Evolutionary conservation across 2,329 filamentous ascomycete species (phyloP), one percentile per base, ranked within the genome.

Genomic region (Microdochium bolleyi): DNA sequence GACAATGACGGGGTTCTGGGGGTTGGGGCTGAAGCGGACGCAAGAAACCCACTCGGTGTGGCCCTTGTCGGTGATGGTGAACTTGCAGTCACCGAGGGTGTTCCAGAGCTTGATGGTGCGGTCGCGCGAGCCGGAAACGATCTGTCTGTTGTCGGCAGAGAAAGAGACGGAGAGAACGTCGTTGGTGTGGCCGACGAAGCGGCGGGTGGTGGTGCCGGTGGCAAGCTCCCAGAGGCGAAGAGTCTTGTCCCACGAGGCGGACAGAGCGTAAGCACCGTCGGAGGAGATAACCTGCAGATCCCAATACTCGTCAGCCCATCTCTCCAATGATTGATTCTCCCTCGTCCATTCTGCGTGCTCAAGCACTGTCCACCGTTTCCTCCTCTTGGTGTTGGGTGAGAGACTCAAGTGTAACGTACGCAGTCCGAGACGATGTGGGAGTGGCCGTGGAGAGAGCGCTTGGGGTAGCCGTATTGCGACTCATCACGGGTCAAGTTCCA

Each of bases 351-450:
- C 24, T n/a, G 53, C 38, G 25, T 27, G 38, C 34, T 60, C 51
- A 14, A 41, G 37, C 37, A 41, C 34, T 5, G 7, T 22, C 48
- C 34, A 44, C 24, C 41, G 46, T 24, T 46, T 34, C 22, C 51
- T 32, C 51, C 52, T 55, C 41, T 55, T 56, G 22, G 19, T 30
- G 11, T 22, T 24, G 5, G 14, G 14, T 44, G 24, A 38, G 21
- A 48, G 50, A 48, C 54, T 50, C 48, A 27, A 44, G 48, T 57
- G 55, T 60, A 71, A 88, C 89, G 69, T 94, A 95, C 94, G 80
- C 94, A 97, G 88, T 99, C 94, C 76, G 94, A 97, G 73, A 99
- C 92, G 76, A 99, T 99, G 87, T 99, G 94, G 62, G 92, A 96
- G 85, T 99, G 94, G 71, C 94, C 94, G 80, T 95, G 87, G 66